These are phyloP conservation scores for Ettlia oleoabundans DNA, from an alignment of 139 green algal genomes.

Conservation along the genomic window DNA sequence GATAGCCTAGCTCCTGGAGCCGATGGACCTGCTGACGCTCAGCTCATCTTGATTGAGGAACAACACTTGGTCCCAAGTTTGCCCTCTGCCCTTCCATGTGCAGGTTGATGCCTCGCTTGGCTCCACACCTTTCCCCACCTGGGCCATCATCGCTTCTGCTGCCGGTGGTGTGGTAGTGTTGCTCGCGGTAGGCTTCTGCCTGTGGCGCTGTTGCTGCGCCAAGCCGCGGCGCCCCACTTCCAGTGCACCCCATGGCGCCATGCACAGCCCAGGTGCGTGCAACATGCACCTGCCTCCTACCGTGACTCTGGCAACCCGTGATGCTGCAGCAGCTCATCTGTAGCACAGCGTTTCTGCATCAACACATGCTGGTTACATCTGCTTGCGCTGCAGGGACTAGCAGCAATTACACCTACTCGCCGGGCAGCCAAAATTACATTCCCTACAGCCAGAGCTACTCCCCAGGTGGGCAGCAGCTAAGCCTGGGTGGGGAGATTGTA, in stretches of 20 bases:
- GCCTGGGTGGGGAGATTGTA: too few relatives aligned
- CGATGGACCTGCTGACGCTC: too few relatives aligned
- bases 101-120: slow-evolving; percentile 21
- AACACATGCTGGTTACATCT: not conserved
- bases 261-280: not conserved
- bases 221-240: not conserved
- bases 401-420: slow-evolving; percentile 23
- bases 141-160: slow-evolving; percentile 38
- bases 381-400: not conserved
- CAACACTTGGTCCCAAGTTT: not conserved
- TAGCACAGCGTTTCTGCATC: not conserved
- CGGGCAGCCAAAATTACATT: not conserved
- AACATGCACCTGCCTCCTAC: not conserved
- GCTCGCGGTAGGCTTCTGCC: slow-evolving; percentile 4
- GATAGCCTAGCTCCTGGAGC: too few relatives aligned
- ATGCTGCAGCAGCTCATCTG: too few relatives aligned
- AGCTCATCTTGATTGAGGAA: too few relatives aligned
- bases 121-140: slow-evolving; percentile 27
- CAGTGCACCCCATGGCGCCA: not conserved
- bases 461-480: not conserved
- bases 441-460: slow-evolving; percentile 3
- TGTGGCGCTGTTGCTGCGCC: slow-evolving; percentile 35
- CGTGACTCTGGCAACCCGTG: too few relatives aligned
- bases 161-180: slow-evolving; percentile 9
- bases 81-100: not conserved